phyloP scores from a whole-genome alignment of 2,329 filamentous ascomycete species.

The Penicillium sp. region DNA sequence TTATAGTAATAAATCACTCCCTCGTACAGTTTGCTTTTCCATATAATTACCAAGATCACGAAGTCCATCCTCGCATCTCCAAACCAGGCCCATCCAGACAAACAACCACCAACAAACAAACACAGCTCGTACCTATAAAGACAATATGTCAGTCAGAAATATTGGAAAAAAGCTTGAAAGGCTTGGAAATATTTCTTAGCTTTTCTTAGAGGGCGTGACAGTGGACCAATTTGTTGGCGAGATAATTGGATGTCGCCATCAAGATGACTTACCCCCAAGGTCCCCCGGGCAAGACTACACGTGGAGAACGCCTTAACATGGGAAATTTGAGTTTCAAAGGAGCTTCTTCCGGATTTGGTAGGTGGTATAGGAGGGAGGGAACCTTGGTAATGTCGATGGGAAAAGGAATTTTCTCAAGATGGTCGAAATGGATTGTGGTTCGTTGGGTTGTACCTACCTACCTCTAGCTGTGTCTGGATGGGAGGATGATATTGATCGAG shows the following conservation, averaged over 20 bases:
- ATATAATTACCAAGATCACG: neutral
- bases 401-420: neutral
- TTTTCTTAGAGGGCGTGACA: constrained; percentile 4
- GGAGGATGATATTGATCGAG: neutral
- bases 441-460: neutral
- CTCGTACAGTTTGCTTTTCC: too few relatives aligned
- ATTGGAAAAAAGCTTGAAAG: constrained; percentile 10
- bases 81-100: neutral
- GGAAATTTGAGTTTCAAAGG: neutral
- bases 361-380: neutral
- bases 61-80: neutral
- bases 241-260: constrained; percentile 23
- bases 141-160: neutral
- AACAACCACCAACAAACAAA: neutral
- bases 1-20: neutral
- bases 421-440: neutral
- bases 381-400: neutral
- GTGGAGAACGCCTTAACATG: constrained; percentile 15
- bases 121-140: neutral
- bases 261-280: constrained; percentile 28
- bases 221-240: constrained; percentile 5
- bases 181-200: constrained; percentile 9
- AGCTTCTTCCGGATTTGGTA: too few relatives aligned
- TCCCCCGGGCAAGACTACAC: constrained; percentile 24
- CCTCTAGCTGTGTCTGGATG: neutral